Percentiles rank a stretch among this genome's conserved stretches.
phyloP scores from a whole-genome alignment of 805 yeast genomes.

The Barnettozyma wickerhamii region DNA sequence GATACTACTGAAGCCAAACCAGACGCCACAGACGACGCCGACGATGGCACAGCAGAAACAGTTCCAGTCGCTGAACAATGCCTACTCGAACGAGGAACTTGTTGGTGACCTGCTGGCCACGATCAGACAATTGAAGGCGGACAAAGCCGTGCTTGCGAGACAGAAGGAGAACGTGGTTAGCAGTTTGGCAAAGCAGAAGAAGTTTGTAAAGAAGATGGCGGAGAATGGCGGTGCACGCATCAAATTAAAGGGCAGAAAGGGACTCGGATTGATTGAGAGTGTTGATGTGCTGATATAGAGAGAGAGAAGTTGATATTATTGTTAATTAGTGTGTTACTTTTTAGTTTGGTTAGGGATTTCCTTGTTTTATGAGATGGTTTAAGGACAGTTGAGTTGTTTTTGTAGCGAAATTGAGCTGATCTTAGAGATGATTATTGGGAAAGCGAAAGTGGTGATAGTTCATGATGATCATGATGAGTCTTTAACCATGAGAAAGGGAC shows the following conservation, averaged over 20 bases:
- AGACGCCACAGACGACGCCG: constrained; percentile 4
- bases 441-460: no score
- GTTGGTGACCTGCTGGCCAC: constrained; percentile 19
- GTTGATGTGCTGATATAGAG: constrained; percentile 20
- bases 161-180: constrained; percentile 12
- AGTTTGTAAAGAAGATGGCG: constrained; percentile 16
- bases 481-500: no score
- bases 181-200: constrained; percentile 15
- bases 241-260: constrained; percentile 15
- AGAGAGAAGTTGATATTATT: not conserved
- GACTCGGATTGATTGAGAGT: constrained; percentile 17
- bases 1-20: not conserved
- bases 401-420: no score
- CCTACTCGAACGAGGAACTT: constrained; percentile 12
- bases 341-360: not conserved
- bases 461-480: no score
- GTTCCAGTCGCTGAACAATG: constrained; percentile 1
- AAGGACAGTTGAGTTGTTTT: not conserved
- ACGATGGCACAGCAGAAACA: constrained; percentile 3
- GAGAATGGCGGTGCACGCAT: constrained; percentile 12
- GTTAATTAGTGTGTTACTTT: not conserved
- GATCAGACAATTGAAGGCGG: constrained; percentile 17
- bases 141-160: constrained; percentile 8
- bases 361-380: not conserved
- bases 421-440: no score